These are phyloP conservation scores for Colletotrichum tamarilloi DNA, from an alignment of 2,329 filamentous ascomycete species.

Conservation along the genomic window DNA sequence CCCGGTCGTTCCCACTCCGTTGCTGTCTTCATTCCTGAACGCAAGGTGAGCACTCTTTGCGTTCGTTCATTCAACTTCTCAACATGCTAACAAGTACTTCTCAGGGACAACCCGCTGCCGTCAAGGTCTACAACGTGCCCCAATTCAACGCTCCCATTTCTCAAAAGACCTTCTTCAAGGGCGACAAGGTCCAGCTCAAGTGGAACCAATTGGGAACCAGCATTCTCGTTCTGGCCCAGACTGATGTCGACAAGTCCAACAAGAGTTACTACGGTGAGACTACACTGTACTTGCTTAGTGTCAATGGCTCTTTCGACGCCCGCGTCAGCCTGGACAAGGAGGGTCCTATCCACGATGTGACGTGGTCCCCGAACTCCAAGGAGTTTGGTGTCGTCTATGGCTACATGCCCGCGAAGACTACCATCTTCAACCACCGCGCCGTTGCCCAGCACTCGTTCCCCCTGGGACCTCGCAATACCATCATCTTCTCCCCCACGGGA, in stretches of 20 bases:
- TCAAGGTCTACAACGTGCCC: constrained; percentile 95
- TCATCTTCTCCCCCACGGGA: constrained; percentile 92
- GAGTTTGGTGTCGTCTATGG: constrained; percentile 98
- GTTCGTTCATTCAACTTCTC: background rate
- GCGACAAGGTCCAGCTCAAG: constrained; percentile 98
- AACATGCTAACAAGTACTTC: constrained; percentile 19
- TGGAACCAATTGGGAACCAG: constrained; percentile 96
- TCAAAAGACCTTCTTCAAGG: constrained; percentile 99
- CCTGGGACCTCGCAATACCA: constrained; percentile 90
- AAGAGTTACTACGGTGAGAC: constrained; percentile 99
- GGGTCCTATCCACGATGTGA: constrained; percentile 95
- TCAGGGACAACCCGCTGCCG: constrained; percentile 90
- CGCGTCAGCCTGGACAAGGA: constrained; percentile 95
- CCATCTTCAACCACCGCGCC: constrained; percentile 93
- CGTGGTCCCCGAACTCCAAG: constrained; percentile 98
- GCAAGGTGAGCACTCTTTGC: constrained; percentile 73
- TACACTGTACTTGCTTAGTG: constrained; percentile 93
- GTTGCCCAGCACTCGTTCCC: constrained; percentile 87
- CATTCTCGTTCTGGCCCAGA: constrained; percentile 94
- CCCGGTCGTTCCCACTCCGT: constrained; percentile 91
- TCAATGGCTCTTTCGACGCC: constrained; percentile 91
- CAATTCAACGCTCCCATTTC: constrained; percentile 86
- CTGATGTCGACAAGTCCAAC: constrained; percentile 96
- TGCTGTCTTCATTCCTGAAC: constrained; percentile 94
- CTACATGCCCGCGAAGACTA: constrained; percentile 99